Evolutionary conservation across 768 basidiomycete genomes (phyloP), one percentile per base, ranked within the genome.

Genomic region (Phaffia tasmanica): DNA sequence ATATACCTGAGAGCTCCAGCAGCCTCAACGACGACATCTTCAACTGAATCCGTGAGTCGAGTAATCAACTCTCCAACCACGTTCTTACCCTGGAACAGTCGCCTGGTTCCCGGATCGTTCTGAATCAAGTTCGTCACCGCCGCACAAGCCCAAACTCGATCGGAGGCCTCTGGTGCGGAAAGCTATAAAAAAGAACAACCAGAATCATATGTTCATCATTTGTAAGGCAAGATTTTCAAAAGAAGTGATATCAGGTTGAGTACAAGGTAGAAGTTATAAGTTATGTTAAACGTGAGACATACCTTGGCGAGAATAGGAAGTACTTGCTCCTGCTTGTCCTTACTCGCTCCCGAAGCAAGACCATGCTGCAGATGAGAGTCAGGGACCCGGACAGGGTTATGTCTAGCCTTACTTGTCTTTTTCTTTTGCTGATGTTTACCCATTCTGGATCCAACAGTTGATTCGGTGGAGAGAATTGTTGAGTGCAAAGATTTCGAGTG

Each of bases 41-140:
- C 89, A 72, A 90, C 89, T 61, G 80, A 82, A 74, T 97, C 93
- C 11, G 88, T 86, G 57, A 95, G 79, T n/a, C 92, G 81, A 11
- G 84, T 84, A 72, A 95, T 91, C 72, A 95, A 77, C 35, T 83
- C 83, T 6, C 88, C 89, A 47, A 97, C 88, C 47, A 94, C 81
- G 74, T 92, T 90, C 78, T 88, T 90, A 32, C 88, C 87, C 73
- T 94, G 92, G 23, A 97, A 81, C 71, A 97, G 78, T 70, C 93
- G 79, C 68, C 93, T 80, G 18, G 93, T 95, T 8, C 89, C 89
- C 23, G 92, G 87, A 75, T 97, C 93, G 71, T 94, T 94, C 75
- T 92, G 88, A 69, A 94, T 94, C 58, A 97, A 79, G 75, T 89
- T 94, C 15, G 89, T 91, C n/a, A 94, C 87, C 0, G 92, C 91